Base-by-base conservation (phyloP, 176 grass and related monocot species). In the Oryza nivara region DNA sequence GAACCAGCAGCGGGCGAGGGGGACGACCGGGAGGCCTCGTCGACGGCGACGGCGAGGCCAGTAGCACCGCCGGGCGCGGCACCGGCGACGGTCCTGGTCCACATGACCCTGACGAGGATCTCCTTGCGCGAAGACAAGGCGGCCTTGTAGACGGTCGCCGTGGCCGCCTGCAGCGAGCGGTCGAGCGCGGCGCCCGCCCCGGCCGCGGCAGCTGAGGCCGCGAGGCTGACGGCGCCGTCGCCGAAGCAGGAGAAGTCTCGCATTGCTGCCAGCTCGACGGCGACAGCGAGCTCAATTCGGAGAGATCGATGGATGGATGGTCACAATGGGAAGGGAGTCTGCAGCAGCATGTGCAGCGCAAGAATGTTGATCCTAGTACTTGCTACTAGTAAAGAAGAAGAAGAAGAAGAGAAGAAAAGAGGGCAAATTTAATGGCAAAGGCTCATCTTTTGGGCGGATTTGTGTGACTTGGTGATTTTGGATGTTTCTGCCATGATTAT, bases 211-310 rank as follows among this genome's bases (percentile, higher is more conserved):
- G 22, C 78, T 15, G 46, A 48, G 84, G 41, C 23, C 49, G 71
- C 80, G 48, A 88, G 73, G 82, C 56, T 74, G 72, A 95, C 88
- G 2, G 90, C 87, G 80, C 72, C 82, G 44, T 95, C 88, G 9
- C 88, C 76, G 83, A 95, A 92, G 90, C 90, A 95, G 73, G 93
- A 95, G 88, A 95, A 92, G 67, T 95, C 93, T 20, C 86, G 91
- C 93, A 95, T 95, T 52, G 80, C 85, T 52, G 80, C 85, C 34
- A 11, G 16, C 14, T 32, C 65, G 65, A 58, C 54, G 54, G 54
- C 54, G 54, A 58, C 7, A 41, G 7, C 40, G 40, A 41, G 40
- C 8, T 36, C 30, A 32, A 32, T 36, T 41, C 40, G 7, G 40
- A 41, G 40, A 41, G 40, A 54, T 54, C 0, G 51, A 19, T 49